Base-by-base conservation (phyloP, 257 asterid genomes). In the Eucommia ulmoides region DNA sequence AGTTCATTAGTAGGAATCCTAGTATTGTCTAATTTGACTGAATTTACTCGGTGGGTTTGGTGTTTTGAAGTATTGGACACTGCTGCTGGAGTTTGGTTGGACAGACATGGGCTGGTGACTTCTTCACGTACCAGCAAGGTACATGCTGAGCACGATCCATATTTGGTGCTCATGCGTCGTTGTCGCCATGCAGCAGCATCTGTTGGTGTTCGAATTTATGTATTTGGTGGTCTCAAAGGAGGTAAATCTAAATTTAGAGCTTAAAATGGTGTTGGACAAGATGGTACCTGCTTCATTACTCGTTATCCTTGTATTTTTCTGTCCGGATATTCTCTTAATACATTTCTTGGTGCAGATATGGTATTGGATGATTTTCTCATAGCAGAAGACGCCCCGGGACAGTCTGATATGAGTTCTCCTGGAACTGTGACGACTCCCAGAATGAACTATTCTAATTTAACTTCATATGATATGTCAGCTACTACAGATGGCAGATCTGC, bases 121-220 rank as follows among this genome's bases (percentile, higher is more conserved):
- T 60, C 79, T 51, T 49, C 96, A 60, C 69, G 82, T 60, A 71
- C 74, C 60, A 74, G 64, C 70, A 86, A 83, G 72, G 82, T 74
- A 50, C 75, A 68, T 22, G 51, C 58, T 21, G 95, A 83, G 17
- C 66, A 57, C 20, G 95, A 86, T 74, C 75, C 96, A 55, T 71
- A 87, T 56, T 55, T 70, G 56, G 95, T 86, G 72, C 58, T 80
- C 29, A 81, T 86, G 96, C 85, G 92, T 54, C 82, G 99, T 50
- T 87, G 96, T 65, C 95, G 99, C 59, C 99, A 91, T 62, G 99
- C 97, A 20, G 95, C 95, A 68, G 95, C 99, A 65, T 81, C 99
- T 54, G 94, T 86, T 64, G 99, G 95, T 50, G 81, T 74, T 50
- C 75, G 89, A 56, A 77, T 91, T 64, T 91, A 91, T 75, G 46